Conservation (phyloP, 1,139 yeast species). For the Nadsonia commutata region DNA sequence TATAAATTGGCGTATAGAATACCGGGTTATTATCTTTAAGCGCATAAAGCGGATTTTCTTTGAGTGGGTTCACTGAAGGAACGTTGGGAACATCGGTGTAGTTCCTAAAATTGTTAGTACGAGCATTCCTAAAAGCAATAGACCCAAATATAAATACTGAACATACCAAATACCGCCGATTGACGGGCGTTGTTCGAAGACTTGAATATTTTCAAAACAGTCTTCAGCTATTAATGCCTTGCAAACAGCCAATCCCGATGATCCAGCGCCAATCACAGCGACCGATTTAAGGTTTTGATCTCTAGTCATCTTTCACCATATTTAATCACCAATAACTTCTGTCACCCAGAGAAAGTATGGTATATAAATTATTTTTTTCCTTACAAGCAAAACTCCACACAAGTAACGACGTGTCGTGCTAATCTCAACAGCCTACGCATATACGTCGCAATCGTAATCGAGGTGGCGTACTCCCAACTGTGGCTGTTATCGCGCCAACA, state of each 20-base stretch:
- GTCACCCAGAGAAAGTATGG: too few relatives aligned
- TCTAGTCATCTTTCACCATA: neutral
- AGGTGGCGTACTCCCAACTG: neutral
- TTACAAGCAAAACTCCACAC: neutral
- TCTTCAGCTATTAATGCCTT: neutral
- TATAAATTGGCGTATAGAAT: conserved; percentile 29
- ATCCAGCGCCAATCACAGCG: neutral
- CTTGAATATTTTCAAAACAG: neutral
- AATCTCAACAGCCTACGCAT: neutral
- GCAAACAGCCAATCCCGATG: neutral
- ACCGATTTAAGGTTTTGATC: neutral
- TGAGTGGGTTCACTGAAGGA: neutral
- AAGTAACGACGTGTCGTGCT: neutral
- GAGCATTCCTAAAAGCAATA: too few relatives aligned
- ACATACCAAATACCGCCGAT: neutral
- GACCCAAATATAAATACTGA: neutral
- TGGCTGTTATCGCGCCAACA: too few relatives aligned
- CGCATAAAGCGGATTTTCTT: neutral
- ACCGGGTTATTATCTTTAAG: neutral
- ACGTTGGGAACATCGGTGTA: neutral
- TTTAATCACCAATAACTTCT: too few relatives aligned
- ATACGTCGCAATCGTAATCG: neutral
- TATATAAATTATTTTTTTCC: neutral
- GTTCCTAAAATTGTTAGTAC: neutral
- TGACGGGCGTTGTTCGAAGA: neutral